These are phyloP conservation scores for Hypoxylon rickii DNA, from an alignment of 495 filamentous ascomycete genomes.

Conservation along the genomic window DNA sequence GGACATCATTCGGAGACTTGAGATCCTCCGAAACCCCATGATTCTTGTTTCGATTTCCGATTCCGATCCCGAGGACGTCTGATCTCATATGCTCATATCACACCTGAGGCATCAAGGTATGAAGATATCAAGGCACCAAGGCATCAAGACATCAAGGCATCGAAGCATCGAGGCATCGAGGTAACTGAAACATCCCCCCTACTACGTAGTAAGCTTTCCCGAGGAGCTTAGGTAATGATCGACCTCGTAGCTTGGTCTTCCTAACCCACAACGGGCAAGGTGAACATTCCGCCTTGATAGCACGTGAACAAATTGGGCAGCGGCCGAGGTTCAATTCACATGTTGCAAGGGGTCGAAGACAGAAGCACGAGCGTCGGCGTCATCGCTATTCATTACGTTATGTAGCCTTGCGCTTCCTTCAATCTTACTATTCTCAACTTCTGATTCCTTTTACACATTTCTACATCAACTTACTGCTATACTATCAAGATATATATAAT, in stretches of 20 bases:
- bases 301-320: constrained; percentile 29
- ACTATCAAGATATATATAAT: neutral
- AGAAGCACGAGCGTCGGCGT: constrained; percentile 19
- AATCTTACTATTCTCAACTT: constrained; percentile 9
- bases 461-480: constrained; percentile 1
- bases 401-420: constrained; percentile 17
- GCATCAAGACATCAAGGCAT: too few species aligned
- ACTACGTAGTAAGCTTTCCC: too few species aligned
- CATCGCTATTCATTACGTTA: constrained; percentile 19
- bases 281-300: constrained; percentile 1
- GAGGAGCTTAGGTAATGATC: neutral
- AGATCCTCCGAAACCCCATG: too few species aligned
- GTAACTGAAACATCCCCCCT: too few species aligned
- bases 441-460: neutral
- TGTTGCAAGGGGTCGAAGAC: constrained; percentile 25
- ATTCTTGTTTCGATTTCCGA: too few species aligned
- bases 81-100: too few species aligned
- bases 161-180: neutral
- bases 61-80: too few species aligned
- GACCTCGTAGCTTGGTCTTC: neutral
- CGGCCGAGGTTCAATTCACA: constrained; percentile 41
- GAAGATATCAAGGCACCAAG: neutral
- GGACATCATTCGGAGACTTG: too few species aligned
- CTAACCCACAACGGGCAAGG: constrained; percentile 16
- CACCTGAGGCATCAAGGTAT: too few species aligned